phyloP scores from a whole-genome alignment of 2,329 filamentous ascomycete species.

The Botrytis byssoidea region DNA sequence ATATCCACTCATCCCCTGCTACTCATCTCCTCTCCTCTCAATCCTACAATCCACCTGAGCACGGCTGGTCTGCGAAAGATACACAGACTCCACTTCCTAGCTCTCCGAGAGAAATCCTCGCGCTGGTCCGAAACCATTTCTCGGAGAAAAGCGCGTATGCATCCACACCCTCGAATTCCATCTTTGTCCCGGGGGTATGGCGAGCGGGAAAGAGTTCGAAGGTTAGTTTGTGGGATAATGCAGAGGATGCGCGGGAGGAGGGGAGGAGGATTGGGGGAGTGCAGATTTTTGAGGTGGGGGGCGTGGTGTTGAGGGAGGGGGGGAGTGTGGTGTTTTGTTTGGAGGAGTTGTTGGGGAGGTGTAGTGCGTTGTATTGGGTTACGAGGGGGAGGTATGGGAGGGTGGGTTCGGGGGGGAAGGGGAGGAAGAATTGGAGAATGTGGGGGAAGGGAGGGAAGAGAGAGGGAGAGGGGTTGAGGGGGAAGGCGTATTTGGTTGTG shows the following conservation, averaged over 20 bases:
- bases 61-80: background rate
- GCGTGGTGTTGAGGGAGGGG: background rate
- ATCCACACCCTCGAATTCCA: background rate
- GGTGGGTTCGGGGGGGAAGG: no score
- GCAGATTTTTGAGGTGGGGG: background rate
- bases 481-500: conserved; percentile 12
- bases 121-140: background rate
- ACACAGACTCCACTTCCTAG: background rate
- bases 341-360: background rate
- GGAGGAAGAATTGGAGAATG: background rate
- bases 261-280: background rate
- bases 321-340: background rate
- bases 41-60: background rate
- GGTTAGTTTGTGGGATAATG: background rate
- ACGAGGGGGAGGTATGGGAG: background rate
- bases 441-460: background rate
- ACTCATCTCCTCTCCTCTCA: no score
- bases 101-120: background rate
- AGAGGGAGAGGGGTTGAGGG: background rate
- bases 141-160: background rate
- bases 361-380: background rate
- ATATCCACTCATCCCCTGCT: background rate
- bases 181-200: conserved; percentile 3
- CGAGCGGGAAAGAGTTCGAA: background rate
- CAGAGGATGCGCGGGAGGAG: background rate